These are phyloP conservation scores for Alternaria alternata DNA, from an alignment of 2,329 filamentous ascomycete genomes.

Conservation along the genomic window DNA sequence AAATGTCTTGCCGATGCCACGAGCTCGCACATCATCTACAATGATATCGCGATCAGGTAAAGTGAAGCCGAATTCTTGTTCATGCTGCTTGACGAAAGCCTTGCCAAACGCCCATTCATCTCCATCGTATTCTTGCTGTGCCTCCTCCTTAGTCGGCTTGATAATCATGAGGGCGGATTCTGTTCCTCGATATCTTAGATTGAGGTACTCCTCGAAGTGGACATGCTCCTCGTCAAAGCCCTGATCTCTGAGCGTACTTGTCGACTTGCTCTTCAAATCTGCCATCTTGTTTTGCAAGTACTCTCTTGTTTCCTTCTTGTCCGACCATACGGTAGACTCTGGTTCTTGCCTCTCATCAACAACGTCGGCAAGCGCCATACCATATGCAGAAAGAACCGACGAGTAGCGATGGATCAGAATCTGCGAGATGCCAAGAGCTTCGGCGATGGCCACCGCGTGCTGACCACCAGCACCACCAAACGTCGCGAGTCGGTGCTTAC, in stretches of 20 bases:
- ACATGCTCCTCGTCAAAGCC: slow-evolving; percentile 80
- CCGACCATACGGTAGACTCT: slow-evolving; percentile 67
- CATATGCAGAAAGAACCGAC: slow-evolving; percentile 87
- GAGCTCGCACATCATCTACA: slow-evolving; percentile 85
- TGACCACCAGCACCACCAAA: slow-evolving; percentile 93
- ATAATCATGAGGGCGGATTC: slow-evolving; percentile 92
- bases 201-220: slow-evolving; percentile 89
- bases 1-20: slow-evolving; percentile 90
- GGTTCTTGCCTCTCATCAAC: slow-evolving; percentile 90
- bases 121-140: slow-evolving; percentile 65
- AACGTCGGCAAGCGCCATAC: slow-evolving; percentile 91
- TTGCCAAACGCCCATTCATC: slow-evolving; percentile 83
- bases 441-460: slow-evolving; percentile 89
- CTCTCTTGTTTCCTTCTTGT: slow-evolving; percentile 64
- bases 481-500: slow-evolving; percentile 86
- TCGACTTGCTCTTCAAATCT: slow-evolving; percentile 79
- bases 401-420: slow-evolving; percentile 89
- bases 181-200: slow-evolving; percentile 90
- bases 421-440: slow-evolving; percentile 82
- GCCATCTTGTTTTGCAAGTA: slow-evolving; percentile 78
- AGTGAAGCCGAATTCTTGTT: slow-evolving; percentile 93
- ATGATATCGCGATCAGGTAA: slow-evolving; percentile 86
- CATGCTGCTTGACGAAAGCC: slow-evolving; percentile 86
- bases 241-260: slow-evolving; percentile 72
- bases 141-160: slow-evolving; percentile 72